Evolutionary conservation across 1,284 basidiomycete species (phyloP).

Genomic region (Cutaneotrichosporon sp.): DNA sequence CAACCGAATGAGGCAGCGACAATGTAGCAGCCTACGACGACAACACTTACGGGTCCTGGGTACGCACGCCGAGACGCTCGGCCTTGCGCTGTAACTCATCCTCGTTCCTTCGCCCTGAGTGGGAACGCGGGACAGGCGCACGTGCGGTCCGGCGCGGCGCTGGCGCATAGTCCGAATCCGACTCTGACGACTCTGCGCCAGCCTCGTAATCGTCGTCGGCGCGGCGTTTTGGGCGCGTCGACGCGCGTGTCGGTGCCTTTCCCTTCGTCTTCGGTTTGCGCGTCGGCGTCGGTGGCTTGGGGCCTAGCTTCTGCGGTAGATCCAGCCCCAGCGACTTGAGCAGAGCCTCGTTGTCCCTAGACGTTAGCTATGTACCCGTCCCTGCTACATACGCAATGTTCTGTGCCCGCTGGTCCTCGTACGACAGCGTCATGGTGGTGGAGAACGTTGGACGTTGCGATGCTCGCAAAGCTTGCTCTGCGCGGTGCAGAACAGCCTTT

Average conservation of each 20-base stretch:
- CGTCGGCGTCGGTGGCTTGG: slow-evolving; percentile 6
- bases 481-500: too few species aligned
- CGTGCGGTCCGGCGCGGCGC: neutral
- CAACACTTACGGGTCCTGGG: slow-evolving; percentile 31
- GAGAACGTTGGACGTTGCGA: too few species aligned
- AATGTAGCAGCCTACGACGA: too few species aligned
- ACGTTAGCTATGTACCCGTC: neutral
- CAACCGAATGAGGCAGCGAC: too few species aligned
- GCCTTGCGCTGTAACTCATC: slow-evolving; percentile 20
- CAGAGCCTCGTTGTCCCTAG: slow-evolving; percentile 32
- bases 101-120: slow-evolving; percentile 9
- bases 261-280: slow-evolving; percentile 7
- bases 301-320: neutral
- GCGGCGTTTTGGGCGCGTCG: slow-evolving; percentile 1
- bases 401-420: slow-evolving; percentile 24
- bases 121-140: neutral
- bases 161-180: neutral
- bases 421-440: slow-evolving; percentile 6
- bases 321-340: slow-evolving; percentile 31
- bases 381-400: slow-evolving; percentile 27
- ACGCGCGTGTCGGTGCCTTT: neutral
- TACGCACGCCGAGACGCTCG: slow-evolving; percentile 27
- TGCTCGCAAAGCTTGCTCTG: too few species aligned
- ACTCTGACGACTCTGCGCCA: neutral
- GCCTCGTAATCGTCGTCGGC: neutral